Evolutionary conservation across 1,139 yeast species (phyloP).

Genomic region (Pichia sp.): DNA sequence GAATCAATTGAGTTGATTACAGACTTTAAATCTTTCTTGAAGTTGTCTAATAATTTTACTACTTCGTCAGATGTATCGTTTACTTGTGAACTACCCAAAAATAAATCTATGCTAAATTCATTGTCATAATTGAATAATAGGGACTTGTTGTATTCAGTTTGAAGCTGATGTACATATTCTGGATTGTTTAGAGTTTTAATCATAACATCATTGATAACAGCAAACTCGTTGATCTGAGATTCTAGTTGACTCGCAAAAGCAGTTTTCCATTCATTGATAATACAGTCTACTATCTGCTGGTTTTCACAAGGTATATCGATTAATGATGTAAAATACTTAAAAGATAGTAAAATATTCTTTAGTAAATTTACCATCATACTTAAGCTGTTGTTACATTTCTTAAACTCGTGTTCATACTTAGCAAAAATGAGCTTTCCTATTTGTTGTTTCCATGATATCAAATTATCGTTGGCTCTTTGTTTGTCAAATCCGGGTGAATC

Average conservation of each 20-base stretch:
- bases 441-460: constrained; percentile 18
- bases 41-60: constrained; percentile 16
- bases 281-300: constrained; percentile 11
- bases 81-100: constrained; percentile 8
- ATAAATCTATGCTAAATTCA: constrained; percentile 17
- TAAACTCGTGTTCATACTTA: constrained; percentile 4
- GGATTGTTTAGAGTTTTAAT: constrained; percentile 14
- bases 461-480: constrained; percentile 4
- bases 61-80: constrained; percentile 13
- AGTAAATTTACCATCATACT: constrained; percentile 16
- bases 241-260: constrained; percentile 13
- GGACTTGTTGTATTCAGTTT: constrained; percentile 14
- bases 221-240: constrained; percentile 15
- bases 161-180: background rate
- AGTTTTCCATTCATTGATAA: constrained; percentile 20
- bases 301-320: constrained; percentile 14
- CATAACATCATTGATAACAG: constrained; percentile 16
- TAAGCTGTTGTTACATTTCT: constrained; percentile 7
- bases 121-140: constrained; percentile 18
- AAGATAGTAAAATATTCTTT: constrained; percentile 20
- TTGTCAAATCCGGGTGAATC: background rate
- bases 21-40: constrained; percentile 14
- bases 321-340: constrained; percentile 27
- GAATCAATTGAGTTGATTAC: constrained; percentile 18
- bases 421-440: constrained; percentile 5